Percentiles rank a stretch among this genome's conserved stretches.
Evolutionary conservation across 495 filamentous ascomycete species (phyloP).

Genomic region (Hypoxylon subgilvum): DNA sequence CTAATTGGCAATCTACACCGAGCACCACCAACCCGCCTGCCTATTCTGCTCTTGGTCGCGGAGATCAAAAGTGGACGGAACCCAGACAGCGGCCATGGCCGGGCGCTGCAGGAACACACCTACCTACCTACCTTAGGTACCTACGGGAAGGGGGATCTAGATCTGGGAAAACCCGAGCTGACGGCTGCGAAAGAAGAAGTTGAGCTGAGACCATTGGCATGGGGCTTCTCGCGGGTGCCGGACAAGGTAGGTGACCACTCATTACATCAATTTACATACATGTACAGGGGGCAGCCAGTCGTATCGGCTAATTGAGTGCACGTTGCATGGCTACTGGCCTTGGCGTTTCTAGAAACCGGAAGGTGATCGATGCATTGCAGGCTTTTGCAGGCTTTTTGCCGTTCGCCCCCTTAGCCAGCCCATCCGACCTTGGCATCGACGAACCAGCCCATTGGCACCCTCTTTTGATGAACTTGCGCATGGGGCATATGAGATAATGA

Average conservation of each 20-base stretch:
- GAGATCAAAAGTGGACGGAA: slow-evolving; percentile 26
- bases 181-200: slow-evolving; percentile 11
- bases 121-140: too few species aligned
- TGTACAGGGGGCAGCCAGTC: slow-evolving; percentile 22
- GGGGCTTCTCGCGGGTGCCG: too few species aligned
- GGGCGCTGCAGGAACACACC: slow-evolving; percentile 25
- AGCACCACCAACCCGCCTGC: background rate
- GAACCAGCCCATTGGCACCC: slow-evolving; percentile 15
- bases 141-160: slow-evolving; percentile 19
- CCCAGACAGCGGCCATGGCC: slow-evolving; percentile 13
- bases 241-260: too few species aligned
- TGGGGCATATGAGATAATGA: background rate
- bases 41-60: background rate
- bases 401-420: background rate
- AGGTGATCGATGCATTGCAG: slow-evolving; percentile 20
- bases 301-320: slow-evolving; percentile 21
- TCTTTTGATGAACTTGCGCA: background rate
- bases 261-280: too few species aligned
- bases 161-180: slow-evolving; percentile 10
- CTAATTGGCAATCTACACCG: background rate
- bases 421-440: slow-evolving; percentile 36
- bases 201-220: slow-evolving; percentile 15
- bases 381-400: too few species aligned
- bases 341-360: slow-evolving; percentile 40
- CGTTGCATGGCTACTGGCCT: slow-evolving; percentile 23